Evolutionary conservation across 2,329 filamentous ascomycete genomes (phyloP).

Genomic region (Nothophoma quercina): DNA sequence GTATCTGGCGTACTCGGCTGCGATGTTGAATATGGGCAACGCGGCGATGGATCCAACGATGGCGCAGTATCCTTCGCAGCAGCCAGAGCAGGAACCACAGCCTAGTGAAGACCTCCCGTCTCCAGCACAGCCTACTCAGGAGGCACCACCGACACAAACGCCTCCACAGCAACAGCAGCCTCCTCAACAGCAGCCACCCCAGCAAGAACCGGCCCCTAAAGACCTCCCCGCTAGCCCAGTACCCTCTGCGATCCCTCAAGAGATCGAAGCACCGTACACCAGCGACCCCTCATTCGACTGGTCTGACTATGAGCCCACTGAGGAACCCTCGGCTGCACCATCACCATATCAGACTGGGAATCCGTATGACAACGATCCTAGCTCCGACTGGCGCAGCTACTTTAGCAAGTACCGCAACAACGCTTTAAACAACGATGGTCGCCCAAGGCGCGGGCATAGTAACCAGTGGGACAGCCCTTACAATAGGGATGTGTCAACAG

Average conservation of each 20-base stretch:
- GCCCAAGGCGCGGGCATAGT: background rate
- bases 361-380: background rate
- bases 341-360: background rate
- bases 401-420: constrained; percentile 6
- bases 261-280: background rate
- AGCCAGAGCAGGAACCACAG: background rate
- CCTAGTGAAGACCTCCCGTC: background rate
- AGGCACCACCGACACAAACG: background rate
- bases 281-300: constrained; percentile 1
- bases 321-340: background rate
- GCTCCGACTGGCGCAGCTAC: constrained; percentile 8
- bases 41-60: background rate
- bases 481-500: no score
- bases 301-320: background rate
- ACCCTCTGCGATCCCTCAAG: no score
- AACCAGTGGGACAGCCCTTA: background rate
- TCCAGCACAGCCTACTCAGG: background rate
- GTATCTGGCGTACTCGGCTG: constrained; percentile 49
- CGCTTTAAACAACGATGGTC: background rate
- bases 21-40: constrained; percentile 26
- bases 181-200: background rate
- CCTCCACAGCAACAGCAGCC: background rate
- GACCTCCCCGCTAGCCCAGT: no score
- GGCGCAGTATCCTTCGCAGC: background rate
- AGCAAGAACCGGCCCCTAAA: background rate